Percentiles rank a stretch among this genome's conserved stretches.
phyloP scores from a whole-genome alignment of 192 early-diverging fungal species.

The Podila verticillata region DNA sequence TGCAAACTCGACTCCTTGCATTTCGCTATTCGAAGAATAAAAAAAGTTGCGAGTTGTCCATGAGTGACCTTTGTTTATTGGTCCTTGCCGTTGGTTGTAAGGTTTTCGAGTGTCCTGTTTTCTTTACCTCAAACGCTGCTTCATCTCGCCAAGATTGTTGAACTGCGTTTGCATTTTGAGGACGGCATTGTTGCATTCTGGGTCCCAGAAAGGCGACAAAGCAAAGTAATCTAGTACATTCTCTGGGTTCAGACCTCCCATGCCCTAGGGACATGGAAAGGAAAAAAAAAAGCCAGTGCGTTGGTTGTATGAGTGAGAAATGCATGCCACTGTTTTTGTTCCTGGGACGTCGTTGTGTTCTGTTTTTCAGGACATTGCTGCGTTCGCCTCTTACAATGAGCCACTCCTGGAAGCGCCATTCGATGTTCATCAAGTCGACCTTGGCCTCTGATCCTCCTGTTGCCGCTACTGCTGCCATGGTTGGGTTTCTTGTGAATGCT shows the following conservation, averaged over 20 bases:
- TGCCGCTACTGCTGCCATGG: slow-evolving; percentile 19
- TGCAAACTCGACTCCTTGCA: slow-evolving; percentile 83
- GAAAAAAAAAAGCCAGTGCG: background rate
- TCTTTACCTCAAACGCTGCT: slow-evolving; percentile 53
- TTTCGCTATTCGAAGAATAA: slow-evolving; percentile 57
- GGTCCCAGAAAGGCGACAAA: slow-evolving; percentile 85
- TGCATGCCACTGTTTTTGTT: background rate
- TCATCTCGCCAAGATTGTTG: slow-evolving; percentile 71
- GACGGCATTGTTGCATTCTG: slow-evolving; percentile 80
- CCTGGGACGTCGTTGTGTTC: background rate
- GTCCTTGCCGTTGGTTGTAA: background rate
- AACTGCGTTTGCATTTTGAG: slow-evolving; percentile 85
- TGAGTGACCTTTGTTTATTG: background rate
- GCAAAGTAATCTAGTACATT: slow-evolving; percentile 86
- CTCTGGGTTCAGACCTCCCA: slow-evolving; percentile 75
- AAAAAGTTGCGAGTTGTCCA: background rate
- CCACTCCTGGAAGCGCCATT: slow-evolving; percentile 53
- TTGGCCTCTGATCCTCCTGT: background rate
- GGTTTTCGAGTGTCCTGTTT: background rate
- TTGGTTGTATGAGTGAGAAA: no score
- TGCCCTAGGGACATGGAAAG: slow-evolving; percentile 44
- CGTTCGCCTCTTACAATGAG: slow-evolving; percentile 24
- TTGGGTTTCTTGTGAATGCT: background rate
- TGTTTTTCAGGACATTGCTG: no score
- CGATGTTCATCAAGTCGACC: slow-evolving; percentile 27